These are phyloP conservation scores for Ceratocystis ficicola DNA, from an alignment of 2,329 filamentous ascomycete genomes.

Conservation along the genomic window DNA sequence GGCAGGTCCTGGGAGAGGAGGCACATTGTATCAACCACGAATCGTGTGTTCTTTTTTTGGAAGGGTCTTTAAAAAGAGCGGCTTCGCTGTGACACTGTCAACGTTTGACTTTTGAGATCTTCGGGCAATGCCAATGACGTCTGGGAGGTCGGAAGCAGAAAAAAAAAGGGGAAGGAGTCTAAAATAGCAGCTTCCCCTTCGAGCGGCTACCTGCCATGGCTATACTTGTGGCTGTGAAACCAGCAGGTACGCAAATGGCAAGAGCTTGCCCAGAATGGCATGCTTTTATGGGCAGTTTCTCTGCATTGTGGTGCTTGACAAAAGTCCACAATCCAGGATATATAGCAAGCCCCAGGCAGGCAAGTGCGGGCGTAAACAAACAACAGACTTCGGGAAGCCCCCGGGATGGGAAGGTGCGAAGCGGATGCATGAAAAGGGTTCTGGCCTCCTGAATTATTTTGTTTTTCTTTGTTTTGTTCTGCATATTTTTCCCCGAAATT, in stretches of 20 bases:
- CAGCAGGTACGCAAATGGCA: neutral
- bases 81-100: conserved; percentile 1
- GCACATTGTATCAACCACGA: neutral
- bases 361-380: conserved; percentile 1
- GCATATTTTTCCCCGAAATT: neutral
- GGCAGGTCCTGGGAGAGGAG: neutral
- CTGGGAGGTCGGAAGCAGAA: neutral
- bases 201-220: neutral
- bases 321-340: no score
- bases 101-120: neutral
- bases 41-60: conserved; percentile 4
- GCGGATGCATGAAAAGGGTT: neutral
- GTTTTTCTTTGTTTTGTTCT: conserved; percentile 4
- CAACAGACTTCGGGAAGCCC: neutral
- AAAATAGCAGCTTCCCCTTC: conserved; percentile 1
- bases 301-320: neutral
- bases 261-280: neutral
- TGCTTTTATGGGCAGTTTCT: neutral
- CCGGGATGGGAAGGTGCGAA: neutral
- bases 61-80: neutral
- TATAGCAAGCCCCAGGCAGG: neutral
- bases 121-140: conserved; percentile 3
- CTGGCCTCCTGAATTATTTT: neutral
- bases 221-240: neutral
- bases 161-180: neutral